phyloP scores from a whole-genome alignment of 2,329 filamentous ascomycete species.

The Fusarium penzigii region DNA sequence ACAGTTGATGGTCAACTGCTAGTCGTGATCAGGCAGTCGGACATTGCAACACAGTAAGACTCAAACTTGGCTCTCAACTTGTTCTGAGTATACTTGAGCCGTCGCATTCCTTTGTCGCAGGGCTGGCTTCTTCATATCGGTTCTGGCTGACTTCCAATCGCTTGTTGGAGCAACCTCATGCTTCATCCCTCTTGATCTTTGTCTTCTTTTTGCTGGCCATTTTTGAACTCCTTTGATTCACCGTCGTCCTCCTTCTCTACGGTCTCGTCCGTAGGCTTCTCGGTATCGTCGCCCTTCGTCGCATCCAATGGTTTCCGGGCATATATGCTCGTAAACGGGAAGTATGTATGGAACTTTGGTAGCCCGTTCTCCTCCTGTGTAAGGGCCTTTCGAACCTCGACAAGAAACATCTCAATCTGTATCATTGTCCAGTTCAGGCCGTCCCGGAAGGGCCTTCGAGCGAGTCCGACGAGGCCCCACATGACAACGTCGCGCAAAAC shows the following conservation, averaged over 20 bases:
- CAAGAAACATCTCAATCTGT: constrained; percentile 46
- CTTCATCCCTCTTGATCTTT: no score
- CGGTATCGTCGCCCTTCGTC: background rate
- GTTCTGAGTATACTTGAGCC: background rate
- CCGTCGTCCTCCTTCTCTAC: no score
- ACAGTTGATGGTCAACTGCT: no score
- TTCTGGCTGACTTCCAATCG: no score
- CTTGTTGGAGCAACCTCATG: no score
- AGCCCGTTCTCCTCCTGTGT: constrained; percentile 36
- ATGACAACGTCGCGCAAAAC: constrained; percentile 46
- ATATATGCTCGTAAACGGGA: constrained; percentile 41
- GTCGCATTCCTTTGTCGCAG: no score
- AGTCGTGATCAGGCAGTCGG: no score
- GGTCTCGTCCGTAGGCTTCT: background rate
- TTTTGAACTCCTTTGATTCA: background rate
- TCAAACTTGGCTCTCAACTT: no score
- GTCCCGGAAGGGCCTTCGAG: constrained; percentile 40
- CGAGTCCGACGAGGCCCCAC: constrained; percentile 42
- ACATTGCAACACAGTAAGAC: no score
- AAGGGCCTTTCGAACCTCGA: constrained; percentile 43
- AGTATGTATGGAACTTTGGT: constrained; percentile 40
- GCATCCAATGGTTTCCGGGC: constrained; percentile 38
- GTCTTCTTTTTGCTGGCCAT: background rate
- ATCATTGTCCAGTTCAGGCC: constrained; percentile 42
- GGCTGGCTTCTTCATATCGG: no score